Conservation (phyloP, 768 basidiomycete genomes). For the Kwoniella shandongensis region DNA sequence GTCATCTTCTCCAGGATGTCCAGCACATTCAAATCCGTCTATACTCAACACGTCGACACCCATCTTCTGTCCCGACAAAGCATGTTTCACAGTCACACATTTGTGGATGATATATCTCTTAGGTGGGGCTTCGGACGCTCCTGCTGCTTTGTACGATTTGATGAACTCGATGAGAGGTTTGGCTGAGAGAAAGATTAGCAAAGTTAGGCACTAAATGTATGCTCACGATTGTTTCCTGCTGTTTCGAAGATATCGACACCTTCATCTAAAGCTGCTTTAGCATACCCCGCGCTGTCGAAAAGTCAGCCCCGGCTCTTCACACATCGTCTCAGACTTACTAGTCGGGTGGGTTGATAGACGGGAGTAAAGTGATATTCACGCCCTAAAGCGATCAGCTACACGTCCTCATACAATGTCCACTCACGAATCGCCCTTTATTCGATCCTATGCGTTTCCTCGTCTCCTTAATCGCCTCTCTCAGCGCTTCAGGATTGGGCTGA, state of each 20-base stretch:
- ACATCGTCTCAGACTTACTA: slow-evolving; percentile 61
- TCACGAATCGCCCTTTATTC: slow-evolving; percentile 37
- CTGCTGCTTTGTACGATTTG: slow-evolving; percentile 69
- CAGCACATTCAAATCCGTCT: slow-evolving; percentile 93
- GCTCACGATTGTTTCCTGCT: slow-evolving; percentile 82
- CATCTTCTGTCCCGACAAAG: slow-evolving; percentile 60
- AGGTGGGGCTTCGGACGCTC: not conserved
- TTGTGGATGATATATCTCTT: slow-evolving; percentile 72
- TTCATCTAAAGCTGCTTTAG: slow-evolving; percentile 71
- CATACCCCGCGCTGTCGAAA: slow-evolving; percentile 38
- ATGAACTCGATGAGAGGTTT: slow-evolving; percentile 75
- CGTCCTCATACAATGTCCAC: slow-evolving; percentile 1
- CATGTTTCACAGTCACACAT: slow-evolving; percentile 49
- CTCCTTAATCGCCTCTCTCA: slow-evolving; percentile 75
- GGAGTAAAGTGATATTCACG: slow-evolving; percentile 76
- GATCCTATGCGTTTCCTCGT: slow-evolving; percentile 60
- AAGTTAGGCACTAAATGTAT: slow-evolving; percentile 7
- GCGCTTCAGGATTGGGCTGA: slow-evolving; percentile 77
- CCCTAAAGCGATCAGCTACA: slow-evolving; percentile 70
- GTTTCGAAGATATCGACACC: slow-evolving; percentile 89
- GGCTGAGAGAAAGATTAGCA: slow-evolving; percentile 56
- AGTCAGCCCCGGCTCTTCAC: not conserved
- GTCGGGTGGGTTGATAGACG: slow-evolving; percentile 85
- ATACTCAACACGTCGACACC: slow-evolving; percentile 88
- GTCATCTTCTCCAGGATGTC: slow-evolving; percentile 92